These are phyloP conservation scores for Colletotrichum lini DNA, from an alignment of 2,329 filamentous ascomycete species.

Conservation along the genomic window DNA sequence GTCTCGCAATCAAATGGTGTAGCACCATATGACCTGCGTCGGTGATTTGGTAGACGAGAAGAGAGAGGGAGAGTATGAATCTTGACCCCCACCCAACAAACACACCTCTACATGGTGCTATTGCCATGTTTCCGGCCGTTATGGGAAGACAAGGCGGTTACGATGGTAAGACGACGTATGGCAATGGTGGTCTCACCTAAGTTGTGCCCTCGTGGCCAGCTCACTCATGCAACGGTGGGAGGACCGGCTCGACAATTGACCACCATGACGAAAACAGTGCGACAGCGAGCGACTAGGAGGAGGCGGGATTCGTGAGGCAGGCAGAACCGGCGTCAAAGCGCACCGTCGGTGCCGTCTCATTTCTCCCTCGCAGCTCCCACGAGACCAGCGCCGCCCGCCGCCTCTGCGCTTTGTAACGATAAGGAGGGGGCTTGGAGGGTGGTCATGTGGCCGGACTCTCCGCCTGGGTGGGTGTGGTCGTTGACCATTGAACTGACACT, in stretches of 20 bases:
- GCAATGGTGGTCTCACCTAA: conserved; percentile 14
- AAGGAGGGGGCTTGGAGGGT: conserved; percentile 10
- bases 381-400: conserved; percentile 22
- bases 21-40: not conserved
- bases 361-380: not conserved
- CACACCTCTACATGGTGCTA: not conserved
- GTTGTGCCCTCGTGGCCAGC: conserved; percentile 23
- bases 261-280: conserved; percentile 11
- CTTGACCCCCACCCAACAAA: not conserved
- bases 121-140: not conserved
- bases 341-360: conserved; percentile 14
- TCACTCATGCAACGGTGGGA: conserved; percentile 6
- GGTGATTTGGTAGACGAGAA: not conserved
- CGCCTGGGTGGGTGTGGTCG: conserved; percentile 29
- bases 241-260: conserved; percentile 5
- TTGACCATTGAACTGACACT: conserved; percentile 20
- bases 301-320: not conserved
- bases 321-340: conserved; percentile 1
- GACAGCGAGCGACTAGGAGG: conserved; percentile 2
- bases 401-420: not conserved
- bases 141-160: not conserved
- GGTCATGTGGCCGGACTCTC: conserved; percentile 34
- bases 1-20: not conserved
- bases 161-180: not conserved
- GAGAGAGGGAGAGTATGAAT: not conserved